Base-by-base conservation (phyloP, 1,284 basidiomycete species). In the Tranzscheliella williamsii region DNA sequence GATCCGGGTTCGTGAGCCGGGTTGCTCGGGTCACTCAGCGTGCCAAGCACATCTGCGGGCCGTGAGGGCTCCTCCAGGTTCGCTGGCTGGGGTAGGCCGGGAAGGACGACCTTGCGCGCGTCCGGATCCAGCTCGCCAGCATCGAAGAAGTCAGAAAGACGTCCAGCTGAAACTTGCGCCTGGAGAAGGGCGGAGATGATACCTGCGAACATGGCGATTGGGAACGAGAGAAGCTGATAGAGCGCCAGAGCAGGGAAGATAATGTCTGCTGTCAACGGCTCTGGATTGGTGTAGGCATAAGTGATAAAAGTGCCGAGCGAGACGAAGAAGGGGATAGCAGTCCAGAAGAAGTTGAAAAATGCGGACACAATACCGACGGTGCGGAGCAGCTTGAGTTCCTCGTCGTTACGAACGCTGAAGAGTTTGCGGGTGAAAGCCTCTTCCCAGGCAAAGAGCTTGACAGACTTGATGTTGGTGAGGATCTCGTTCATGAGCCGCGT, bases 231-330 rank as follows among this genome's bases (percentile, higher is more conserved):
- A 23, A 91, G 79, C 46, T 75, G 65, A 66, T 76, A 77, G 18
- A 77, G 51, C 1, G 73, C 73, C 24, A 77, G 53, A 3, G 75
- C 66, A 9, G 72, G 67, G 58, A 76, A 77, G 45, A 76, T 64
- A 53, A 85, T 76, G 1, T 85, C 84, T 34, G 83, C 81, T 69
- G 87, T 80, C 38, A 91, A 81, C 0, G 33, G 51, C 36, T 79
- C 56, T 70, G 91, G 87, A 1, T 87, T 85, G 1, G 85, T 83
- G 17, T 84, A 79, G 1, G 85, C 84, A 78, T 93, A 94, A 0
- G 87, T 87, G 47, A 93, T 82, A 71, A 95, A 94, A 0, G 90
- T 84, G 23, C 94, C 71, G 17, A 96, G 89, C 13, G 89, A 86
- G 0, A 90, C 90, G 21, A 96, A 79, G 4, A 86, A 84, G 0